Conservation (phyloP, 352 stramenopile species). For the Nothophytophthora sp. region DNA sequence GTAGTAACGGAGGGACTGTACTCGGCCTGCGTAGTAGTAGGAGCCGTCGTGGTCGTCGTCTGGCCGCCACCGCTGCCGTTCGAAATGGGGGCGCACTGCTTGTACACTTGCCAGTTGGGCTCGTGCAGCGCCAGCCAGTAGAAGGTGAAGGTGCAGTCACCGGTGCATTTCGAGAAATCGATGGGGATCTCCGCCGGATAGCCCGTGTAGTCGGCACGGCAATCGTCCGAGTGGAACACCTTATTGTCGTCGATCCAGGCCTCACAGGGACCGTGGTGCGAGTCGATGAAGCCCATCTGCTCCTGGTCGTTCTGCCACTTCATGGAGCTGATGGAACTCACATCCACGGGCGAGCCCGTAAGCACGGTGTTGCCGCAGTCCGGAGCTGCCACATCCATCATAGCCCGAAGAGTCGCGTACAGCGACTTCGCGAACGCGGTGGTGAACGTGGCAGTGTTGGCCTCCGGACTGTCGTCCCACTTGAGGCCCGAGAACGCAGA, state of each 20-base stretch:
- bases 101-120: constrained; percentile 31
- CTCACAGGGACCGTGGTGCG: constrained; percentile 29
- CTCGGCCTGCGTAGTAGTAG: too few species aligned
- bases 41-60: too few species aligned
- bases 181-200: constrained; percentile 33
- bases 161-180: constrained; percentile 31
- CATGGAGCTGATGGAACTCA: constrained; percentile 15
- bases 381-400: constrained; percentile 12
- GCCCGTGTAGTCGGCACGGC: constrained; percentile 12
- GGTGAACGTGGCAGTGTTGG: neutral
- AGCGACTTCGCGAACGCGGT: neutral
- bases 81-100: constrained; percentile 15
- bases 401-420: constrained; percentile 4
- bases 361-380: constrained; percentile 8
- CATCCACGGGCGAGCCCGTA: constrained; percentile 9
- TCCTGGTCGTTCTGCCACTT: constrained; percentile 26
- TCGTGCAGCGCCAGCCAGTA: constrained; percentile 42
- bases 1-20: too few species aligned
- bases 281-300: constrained; percentile 16
- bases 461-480: constrained; percentile 11
- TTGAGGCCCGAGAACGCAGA: constrained; percentile 11
- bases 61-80: constrained; percentile 8
- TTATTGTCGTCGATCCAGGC: too few species aligned
- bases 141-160: constrained; percentile 34
- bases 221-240: constrained; percentile 26